Evolutionary conservation across 2,329 filamentous ascomycete species (phyloP).

Genomic region (Pyrenochaeta sp.): DNA sequence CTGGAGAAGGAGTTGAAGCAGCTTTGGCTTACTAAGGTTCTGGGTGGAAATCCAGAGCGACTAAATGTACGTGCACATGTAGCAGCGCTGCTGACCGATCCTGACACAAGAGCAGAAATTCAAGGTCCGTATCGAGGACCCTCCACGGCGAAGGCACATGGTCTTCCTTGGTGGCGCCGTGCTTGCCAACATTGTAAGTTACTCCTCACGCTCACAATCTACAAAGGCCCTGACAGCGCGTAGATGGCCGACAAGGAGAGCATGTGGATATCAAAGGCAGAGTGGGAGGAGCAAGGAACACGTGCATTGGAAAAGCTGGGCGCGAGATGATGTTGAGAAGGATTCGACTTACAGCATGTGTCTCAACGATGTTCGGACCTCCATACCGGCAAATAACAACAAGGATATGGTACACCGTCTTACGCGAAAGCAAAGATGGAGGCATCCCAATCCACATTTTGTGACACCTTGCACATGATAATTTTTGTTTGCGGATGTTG

Average conservation of each 20-base stretch:
- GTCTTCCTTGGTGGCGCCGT: constrained; percentile 98
- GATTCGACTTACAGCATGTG: constrained; percentile 11
- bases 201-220: background rate
- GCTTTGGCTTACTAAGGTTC: constrained; percentile 91
- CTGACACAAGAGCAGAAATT: constrained; percentile 74
- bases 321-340: constrained; percentile 67
- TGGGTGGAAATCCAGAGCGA: constrained; percentile 90
- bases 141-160: constrained; percentile 95
- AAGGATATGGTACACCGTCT: background rate
- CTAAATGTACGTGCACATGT: constrained; percentile 66
- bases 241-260: constrained; percentile 96
- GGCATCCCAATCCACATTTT: constrained; percentile 7
- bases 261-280: constrained; percentile 98
- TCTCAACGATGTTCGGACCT: constrained; percentile 11
- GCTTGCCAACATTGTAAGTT: constrained; percentile 83
- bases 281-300: constrained; percentile 94
- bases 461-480: constrained; percentile 1
- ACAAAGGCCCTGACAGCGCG: constrained; percentile 18
- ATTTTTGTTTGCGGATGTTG: constrained; percentile 1
- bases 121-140: constrained; percentile 99
- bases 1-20: constrained; percentile 99
- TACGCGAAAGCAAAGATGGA: constrained; percentile 1
- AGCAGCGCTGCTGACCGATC: background rate
- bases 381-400: constrained; percentile 20
- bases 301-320: constrained; percentile 91